Conservation (phyloP, 768 basidiomycete genomes). For the Phanerodontia chrysosporium region DNA sequence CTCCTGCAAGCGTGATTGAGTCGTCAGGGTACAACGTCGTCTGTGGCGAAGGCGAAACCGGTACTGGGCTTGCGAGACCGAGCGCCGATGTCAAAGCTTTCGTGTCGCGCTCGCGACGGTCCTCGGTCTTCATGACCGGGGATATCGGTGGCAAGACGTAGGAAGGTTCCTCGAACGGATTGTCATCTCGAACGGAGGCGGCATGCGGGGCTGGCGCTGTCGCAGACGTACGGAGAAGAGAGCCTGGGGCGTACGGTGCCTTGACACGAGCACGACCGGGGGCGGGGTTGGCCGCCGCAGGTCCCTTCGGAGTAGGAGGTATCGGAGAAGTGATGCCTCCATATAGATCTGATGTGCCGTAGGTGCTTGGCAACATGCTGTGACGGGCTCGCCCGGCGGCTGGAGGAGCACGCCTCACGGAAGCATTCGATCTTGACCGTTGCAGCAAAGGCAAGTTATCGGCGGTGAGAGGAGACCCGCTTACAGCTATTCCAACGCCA, state of each 20-base stretch:
- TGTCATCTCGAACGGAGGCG: slow-evolving; percentile 20
- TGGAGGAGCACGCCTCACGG: slow-evolving; percentile 16
- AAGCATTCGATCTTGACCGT: slow-evolving; percentile 16
- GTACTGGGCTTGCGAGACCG: slow-evolving; percentile 26
- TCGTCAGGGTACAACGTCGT: slow-evolving; percentile 70
- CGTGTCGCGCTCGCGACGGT: slow-evolving; percentile 38
- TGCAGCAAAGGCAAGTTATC: slow-evolving; percentile 21
- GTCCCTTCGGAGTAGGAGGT: slow-evolving; percentile 16
- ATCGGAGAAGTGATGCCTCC: slow-evolving; percentile 47
- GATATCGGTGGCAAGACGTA: slow-evolving; percentile 28
- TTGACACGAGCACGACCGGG: slow-evolving; percentile 59
- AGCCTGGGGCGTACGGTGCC: slow-evolving; percentile 56
- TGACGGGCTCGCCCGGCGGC: slow-evolving; percentile 24
- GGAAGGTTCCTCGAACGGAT: slow-evolving; percentile 33
- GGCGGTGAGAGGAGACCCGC: slow-evolving; percentile 21
- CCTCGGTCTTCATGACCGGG: slow-evolving; percentile 37
- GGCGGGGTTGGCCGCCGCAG: slow-evolving; percentile 21
- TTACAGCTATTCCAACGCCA: slow-evolving; percentile 21
- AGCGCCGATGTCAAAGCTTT: slow-evolving; percentile 36
- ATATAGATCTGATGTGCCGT: slow-evolving; percentile 36
- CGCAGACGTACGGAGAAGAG: slow-evolving; percentile 50
- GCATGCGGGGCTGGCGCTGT: slow-evolving; percentile 19
- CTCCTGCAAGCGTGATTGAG: slow-evolving; percentile 57
- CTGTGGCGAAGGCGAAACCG: slow-evolving; percentile 48
- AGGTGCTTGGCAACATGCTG: slow-evolving; percentile 16